phyloP scores from a whole-genome alignment of 2,329 filamentous ascomycete species.

The Penicillium sp. region DNA sequence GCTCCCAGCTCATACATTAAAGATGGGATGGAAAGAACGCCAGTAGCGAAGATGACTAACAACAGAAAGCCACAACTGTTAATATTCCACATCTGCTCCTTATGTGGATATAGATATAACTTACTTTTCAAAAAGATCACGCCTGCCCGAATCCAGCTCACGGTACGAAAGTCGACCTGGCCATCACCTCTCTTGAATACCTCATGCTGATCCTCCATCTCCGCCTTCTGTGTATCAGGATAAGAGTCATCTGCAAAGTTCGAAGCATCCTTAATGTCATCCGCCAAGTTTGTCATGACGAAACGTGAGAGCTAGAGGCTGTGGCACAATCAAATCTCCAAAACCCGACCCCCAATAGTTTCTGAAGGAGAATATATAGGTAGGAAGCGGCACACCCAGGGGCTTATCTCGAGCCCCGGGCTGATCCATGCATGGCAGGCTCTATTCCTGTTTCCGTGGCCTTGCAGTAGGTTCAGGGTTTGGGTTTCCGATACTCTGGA shows the following conservation, averaged over 20 bases:
- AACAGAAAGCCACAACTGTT: neutral
- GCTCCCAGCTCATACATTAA: conserved; percentile 51
- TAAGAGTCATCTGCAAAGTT: conserved; percentile 1
- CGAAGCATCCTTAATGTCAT: conserved; percentile 17
- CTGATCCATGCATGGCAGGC: conserved; percentile 1
- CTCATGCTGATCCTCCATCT: conserved; percentile 35
- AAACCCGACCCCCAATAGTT: neutral
- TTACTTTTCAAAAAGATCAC: conserved; percentile 55
- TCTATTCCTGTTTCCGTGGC: neutral
- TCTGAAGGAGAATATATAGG: neutral
- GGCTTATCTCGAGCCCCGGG: conserved; percentile 7
- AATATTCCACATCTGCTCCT: neutral
- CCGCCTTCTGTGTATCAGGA: conserved; percentile 9
- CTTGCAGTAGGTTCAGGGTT: neutral
- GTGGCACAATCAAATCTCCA: neutral
- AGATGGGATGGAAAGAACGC: conserved; percentile 51
- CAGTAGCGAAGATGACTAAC: conserved; percentile 39
- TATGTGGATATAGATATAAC: neutral
- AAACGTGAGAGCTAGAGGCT: neutral
- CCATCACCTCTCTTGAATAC: conserved; percentile 52
- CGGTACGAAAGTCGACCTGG: conserved; percentile 55
- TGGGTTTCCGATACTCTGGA: neutral
- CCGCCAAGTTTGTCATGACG: conserved; percentile 5
- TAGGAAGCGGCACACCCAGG: neutral
- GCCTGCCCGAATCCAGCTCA: conserved; percentile 53